Base-by-base conservation (phyloP, 2,329 filamentous ascomycete species). In the Nectriaceae sp. region DNA sequence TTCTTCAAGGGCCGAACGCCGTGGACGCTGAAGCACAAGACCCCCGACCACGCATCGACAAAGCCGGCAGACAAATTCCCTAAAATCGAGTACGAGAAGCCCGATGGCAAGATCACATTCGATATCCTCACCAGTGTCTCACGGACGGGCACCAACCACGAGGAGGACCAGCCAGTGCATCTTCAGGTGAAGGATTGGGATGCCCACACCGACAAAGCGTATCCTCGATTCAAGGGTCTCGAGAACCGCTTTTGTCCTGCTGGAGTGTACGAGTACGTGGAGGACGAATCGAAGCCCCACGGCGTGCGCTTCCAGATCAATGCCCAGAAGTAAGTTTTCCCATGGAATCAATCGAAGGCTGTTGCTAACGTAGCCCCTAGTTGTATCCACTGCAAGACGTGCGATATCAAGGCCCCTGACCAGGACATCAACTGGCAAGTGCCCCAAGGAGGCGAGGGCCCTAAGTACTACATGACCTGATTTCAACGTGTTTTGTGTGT, bases 361-460 rank as follows among this genome's bases (percentile, higher is more conserved):
- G 41, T 52, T 35, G 37, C 54, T 59, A 37, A 56, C 47, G 40
- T 46, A 8, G 44, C 18, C 21, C 10, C n/a, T 60, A 96, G 92
- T 74, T 99, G 94, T 70, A 96, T 99, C 57, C 94, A 99, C 74
- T 99, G 94, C 80, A 99, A 99, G 81, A 99, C 94, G 13, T 99
- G 94, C 70, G 94, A 99, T 71, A 99, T 99, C 75, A 99, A 99
- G 76, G 93, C 90, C 15, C 94, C 94, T 6, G 83, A 87, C 54
- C 94, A 99, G 75, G 94, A 97, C 67, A 97, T 99, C 72, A 97
- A 96, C 71, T 96, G 90, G 90, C 84, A 90, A 61, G 94, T 94
- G 24, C 94, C 94, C 5, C 91, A 97, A 68, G 92, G 94, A 57
- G 94, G 93, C 43, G 94, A 86, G 61, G 84, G 84, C 1, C 84